Base-by-base conservation (phyloP, 1,284 basidiomycete species). In the Marasmius oreades region DNA sequence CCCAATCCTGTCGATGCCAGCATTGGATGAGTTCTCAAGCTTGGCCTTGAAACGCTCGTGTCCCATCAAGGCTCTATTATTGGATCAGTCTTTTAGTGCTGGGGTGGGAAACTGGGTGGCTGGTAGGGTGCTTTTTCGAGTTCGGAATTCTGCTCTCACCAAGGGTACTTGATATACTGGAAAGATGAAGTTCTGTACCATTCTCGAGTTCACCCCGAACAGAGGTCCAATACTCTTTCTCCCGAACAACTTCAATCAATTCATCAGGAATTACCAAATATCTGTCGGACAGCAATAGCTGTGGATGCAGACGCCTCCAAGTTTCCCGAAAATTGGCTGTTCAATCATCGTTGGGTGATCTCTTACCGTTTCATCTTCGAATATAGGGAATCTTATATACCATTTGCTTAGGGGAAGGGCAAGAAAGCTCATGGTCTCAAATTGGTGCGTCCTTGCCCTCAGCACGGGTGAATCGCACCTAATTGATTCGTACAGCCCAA, bases 21-120 rank as follows among this genome's bases (percentile, higher is more conserved):
- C 77, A 3, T 62, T 87, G 0, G 77, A 79, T 2, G 77, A 82
- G 28, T 91, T 92, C 66, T 71, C 72, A 26, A 59, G 66, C 0
- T 63, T 76, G 14, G 73, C 92, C 8, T 63, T 68, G 11, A 86
- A 81, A 62, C 79, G 90, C 53, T 74, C 79, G 14, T 88, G 87
- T 52, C 87, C 91, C 0, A 81, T 92, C 61, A 94, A 93, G 64
- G 85, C 88, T 1, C 74, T 93, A 12, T 77, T 94, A 14, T 80
- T 94, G 47, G 87, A 94, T 69, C 92, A 93, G 67, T 82, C 85
- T 0, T 91, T 92, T 72, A 87, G 82, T 60, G 88, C 88, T 2
- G 92, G 92, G 0, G 81, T 94, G 3, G 91, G 92, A 1, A 94
- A 93, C 67, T 93, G 89, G 88, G 82, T 92, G 1, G 90, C 90